A percentile compares a stretch with the other conserved stretches of the same genome.
Conservation (phyloP, 371 early-diverging fungal species). For the Smittium mucronatum region DNA sequence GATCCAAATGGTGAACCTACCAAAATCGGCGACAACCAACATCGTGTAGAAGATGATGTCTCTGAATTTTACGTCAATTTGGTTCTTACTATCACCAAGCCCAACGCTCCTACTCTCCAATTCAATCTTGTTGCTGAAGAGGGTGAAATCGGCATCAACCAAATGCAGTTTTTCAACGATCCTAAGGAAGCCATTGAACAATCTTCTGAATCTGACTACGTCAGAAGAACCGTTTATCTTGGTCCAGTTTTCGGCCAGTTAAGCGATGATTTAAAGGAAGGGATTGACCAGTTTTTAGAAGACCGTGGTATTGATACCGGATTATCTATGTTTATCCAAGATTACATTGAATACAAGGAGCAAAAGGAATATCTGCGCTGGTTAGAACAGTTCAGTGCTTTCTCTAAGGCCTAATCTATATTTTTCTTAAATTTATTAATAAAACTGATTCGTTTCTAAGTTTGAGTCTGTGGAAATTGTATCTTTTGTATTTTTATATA, state of each 20-base stretch:
- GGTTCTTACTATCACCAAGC: constrained; percentile 67
- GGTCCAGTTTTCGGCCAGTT: constrained; percentile 87
- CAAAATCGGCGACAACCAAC: constrained; percentile 22
- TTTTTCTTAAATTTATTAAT: too few relatives aligned
- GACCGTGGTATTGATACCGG: constrained; percentile 75
- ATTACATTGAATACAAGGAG: constrained; percentile 86
- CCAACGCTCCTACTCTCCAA: constrained; percentile 44
- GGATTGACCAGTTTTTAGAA: constrained; percentile 68
- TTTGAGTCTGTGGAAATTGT: too few relatives aligned
- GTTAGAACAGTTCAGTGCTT: constrained; percentile 64
- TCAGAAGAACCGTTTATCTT: constrained; percentile 71
- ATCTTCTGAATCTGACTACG: constrained; percentile 83
- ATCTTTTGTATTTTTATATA: too few relatives aligned
- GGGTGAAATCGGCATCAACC: constrained; percentile 73
- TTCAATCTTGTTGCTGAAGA: constrained; percentile 68
- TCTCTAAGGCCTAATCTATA: constrained; percentile 50
- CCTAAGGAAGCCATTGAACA: constrained; percentile 47
- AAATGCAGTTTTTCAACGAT: constrained; percentile 50
- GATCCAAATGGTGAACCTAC: constrained; percentile 16
- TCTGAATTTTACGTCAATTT: constrained; percentile 59
- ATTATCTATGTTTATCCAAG: constrained; percentile 70
- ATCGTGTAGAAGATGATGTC: constrained; percentile 36
- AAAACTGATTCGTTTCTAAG: too few relatives aligned
- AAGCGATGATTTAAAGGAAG: constrained; percentile 70
- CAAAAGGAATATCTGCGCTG: constrained; percentile 83